phyloP scores from a whole-genome alignment of 2,329 filamentous ascomycete species.

The Atkinsonella texensis region DNA sequence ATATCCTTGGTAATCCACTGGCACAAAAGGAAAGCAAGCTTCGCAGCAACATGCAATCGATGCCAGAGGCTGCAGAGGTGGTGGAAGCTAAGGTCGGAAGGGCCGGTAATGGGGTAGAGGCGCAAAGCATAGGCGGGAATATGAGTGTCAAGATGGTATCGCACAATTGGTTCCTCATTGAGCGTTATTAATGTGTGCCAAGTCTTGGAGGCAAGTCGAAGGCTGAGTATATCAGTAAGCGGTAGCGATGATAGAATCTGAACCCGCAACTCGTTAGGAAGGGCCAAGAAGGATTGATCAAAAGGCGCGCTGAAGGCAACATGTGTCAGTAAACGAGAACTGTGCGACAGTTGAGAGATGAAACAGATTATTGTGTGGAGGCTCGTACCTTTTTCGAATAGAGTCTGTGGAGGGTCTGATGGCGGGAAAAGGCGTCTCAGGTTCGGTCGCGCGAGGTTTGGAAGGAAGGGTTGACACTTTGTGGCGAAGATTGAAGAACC shows the following conservation, averaged over 20 bases:
- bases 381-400: conserved; percentile 20
- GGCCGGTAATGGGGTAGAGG: conserved; percentile 43
- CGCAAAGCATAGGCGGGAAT: conserved; percentile 48
- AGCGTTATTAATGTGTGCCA: conserved; percentile 48
- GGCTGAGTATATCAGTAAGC: conserved; percentile 46
- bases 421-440: conserved; percentile 6
- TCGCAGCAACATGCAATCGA: conserved; percentile 50
- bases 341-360: background rate
- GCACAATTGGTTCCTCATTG: conserved; percentile 49
- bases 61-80: conserved; percentile 55
- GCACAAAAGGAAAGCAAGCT: conserved; percentile 49
- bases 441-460: conserved; percentile 17
- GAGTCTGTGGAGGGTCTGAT: conserved; percentile 15
- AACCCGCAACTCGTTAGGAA: conserved; percentile 51
- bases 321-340: conserved; percentile 10
- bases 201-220: conserved; percentile 45
- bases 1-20: conserved; percentile 55
- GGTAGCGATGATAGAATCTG: conserved; percentile 50
- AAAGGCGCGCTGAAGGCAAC: conserved; percentile 29
- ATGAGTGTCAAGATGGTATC: conserved; percentile 47
- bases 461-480: conserved; percentile 25
- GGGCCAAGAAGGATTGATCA: conserved; percentile 42
- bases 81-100: conserved; percentile 40
- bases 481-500: conserved; percentile 29
- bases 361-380: background rate